These are phyloP conservation scores for Elsinoe perseae DNA, from an alignment of 2,329 filamentous ascomycete species.

Conservation along the genomic window DNA sequence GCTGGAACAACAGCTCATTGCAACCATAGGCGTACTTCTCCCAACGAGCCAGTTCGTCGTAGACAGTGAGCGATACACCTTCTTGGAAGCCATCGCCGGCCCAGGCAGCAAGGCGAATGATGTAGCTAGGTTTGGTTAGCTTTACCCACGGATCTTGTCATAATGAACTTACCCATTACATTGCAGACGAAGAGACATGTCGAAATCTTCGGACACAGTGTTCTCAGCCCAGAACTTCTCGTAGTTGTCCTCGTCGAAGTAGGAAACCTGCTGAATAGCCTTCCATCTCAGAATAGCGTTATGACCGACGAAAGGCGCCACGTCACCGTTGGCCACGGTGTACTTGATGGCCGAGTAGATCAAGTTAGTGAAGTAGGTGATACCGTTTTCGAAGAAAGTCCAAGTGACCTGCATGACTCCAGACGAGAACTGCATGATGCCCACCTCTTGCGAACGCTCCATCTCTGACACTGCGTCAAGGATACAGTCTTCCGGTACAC, in stretches of 20 bases:
- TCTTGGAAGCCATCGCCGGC: conserved; percentile 64
- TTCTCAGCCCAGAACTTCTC: conserved; percentile 67
- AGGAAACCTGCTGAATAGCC: conserved; percentile 52
- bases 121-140: conserved; percentile 45
- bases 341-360: conserved; percentile 68
- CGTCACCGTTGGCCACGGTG: conserved; percentile 62
- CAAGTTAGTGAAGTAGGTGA: conserved; percentile 72
- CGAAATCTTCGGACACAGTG: conserved; percentile 71
- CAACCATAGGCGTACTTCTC: conserved; percentile 67
- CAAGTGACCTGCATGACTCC: conserved; percentile 70
- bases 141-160: background rate
- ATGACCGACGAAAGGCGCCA: conserved; percentile 69
- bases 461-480: conserved; percentile 65
- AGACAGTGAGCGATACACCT: conserved; percentile 64
- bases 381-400: conserved; percentile 67
- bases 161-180: conserved; percentile 37
- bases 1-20: conserved; percentile 64
- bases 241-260: conserved; percentile 50
- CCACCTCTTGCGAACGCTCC: conserved; percentile 61
- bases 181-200: conserved; percentile 65
- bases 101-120: conserved; percentile 62
- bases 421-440: conserved; percentile 63
- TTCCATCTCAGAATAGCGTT: conserved; percentile 68
- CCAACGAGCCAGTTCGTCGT: conserved; percentile 65
- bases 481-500: conserved; percentile 60